These are phyloP conservation scores for Flaveria floridana DNA, from an alignment of 140 eudicot genomes.

Conservation along the genomic window DNA sequence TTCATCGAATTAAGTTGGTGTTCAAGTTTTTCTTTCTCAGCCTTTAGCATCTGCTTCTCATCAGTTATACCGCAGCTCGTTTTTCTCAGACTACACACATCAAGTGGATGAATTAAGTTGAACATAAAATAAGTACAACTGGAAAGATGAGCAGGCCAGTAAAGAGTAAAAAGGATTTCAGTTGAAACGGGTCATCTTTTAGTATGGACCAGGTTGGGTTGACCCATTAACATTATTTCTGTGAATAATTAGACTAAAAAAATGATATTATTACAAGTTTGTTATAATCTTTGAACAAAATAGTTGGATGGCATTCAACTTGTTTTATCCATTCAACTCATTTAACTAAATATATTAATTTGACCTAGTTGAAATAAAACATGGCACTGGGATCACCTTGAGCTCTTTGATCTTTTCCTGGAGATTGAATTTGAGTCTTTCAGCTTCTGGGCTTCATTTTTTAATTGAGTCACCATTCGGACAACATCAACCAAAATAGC, in stretches of 20 bases:
- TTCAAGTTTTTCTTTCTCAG: slow-evolving; percentile 82
- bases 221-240: background rate
- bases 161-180: background rate
- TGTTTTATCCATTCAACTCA: background rate
- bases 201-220: background rate
- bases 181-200: background rate
- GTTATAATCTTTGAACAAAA: background rate
- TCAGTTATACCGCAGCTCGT: slow-evolving; percentile 60
- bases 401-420: slow-evolving; percentile 88
- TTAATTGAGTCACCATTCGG: slow-evolving; percentile 70
- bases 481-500: slow-evolving; percentile 87
- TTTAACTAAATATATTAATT: slow-evolving; percentile 6
- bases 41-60: slow-evolving; percentile 86
- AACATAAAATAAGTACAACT: background rate
- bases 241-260: background rate
- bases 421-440: slow-evolving; percentile 67
- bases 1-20: slow-evolving; percentile 59
- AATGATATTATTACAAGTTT: background rate
- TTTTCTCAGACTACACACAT: slow-evolving; percentile 66
- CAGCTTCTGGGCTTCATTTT: slow-evolving; percentile 69
- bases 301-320: background rate
- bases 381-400: slow-evolving; percentile 48
- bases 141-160: background rate
- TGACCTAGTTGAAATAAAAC: background rate
- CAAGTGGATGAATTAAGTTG: slow-evolving; percentile 1